Base-by-base conservation (phyloP, 208 protist genomes). In the Borovskyia barvae region DNA sequence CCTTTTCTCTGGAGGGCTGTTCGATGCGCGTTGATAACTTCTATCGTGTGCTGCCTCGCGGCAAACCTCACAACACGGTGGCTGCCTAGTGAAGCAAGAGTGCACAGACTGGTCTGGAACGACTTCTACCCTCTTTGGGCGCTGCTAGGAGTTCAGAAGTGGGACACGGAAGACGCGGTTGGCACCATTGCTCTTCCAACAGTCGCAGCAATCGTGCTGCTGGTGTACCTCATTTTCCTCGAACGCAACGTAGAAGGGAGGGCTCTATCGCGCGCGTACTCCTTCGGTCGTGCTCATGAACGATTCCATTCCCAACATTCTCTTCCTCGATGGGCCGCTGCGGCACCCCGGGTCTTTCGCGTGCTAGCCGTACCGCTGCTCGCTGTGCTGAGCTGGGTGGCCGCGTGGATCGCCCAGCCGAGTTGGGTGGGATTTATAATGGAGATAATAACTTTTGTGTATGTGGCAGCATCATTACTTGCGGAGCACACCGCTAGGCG, bases 351-450 rank as follows among this genome's bases (percentile, higher is more conserved):
- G 0, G 17, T 6, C 41, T 57, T 9, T 22, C 54, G 37, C 19
- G n/a, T 57, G 17, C 24, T 40, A 30, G 28, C 54, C 3, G 3
- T 33, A 14, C 17, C 48, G 45, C 48, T 70, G 0, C 47, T 70
- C 17, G 40, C 48, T 0, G 24, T 30, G n/a, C 20, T 54, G 11
- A 42, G 53, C 22, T 70, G 63, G 63, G 53, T 19, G 5, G 32
- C 36, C 9, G 63, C 54, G 19, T 70, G 54, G 54, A 6, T 46
- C 2, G 24, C 63, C 0, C 20, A 40, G n/a, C 45, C 71, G 1
- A 73, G 65, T 30, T 26, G 49, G 41, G 41, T 50, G 5, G 57
- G 64, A 0, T 29, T 84, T 2, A 50, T 20, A 33, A 55, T 58
- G 7, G 72, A 73, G 58, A 12, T 46, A 4, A 26, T 50, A 12